Base-by-base conservation (phyloP, 441 rosid genomes). In the Hypseocharis bilobata region DNA sequence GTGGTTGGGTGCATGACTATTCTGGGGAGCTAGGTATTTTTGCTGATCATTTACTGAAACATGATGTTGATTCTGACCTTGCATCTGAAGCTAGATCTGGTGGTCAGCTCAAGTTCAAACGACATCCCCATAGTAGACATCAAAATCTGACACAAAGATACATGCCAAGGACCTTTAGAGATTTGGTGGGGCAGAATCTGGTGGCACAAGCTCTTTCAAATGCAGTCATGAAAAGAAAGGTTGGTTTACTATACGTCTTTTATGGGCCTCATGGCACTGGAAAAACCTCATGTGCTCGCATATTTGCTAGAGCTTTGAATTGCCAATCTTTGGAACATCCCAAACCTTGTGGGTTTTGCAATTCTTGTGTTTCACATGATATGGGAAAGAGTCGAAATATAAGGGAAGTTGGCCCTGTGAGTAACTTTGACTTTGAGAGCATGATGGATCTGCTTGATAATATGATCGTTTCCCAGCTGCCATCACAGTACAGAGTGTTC, bases 261-360 rank as follows among this genome's bases (percentile, higher is more conserved):
- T 83, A 94, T 13, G 99, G 98, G 60, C 98, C 96, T 72, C 96
- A 88, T 67, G 99, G 99, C 68, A 91, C 98, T 1, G 99, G 99
- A 40, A 94, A 91, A 83, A 89, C 96, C 32, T 91, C 94, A 0
- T 89, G 98, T 49, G 99, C 98, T 78, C 84, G 98, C 36, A 86
- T 91, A 69, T 89, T 94, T 72, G 88, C 99, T 40, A 81, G 88
- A 74, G 96, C 96, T 62, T 81, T 94, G 74, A 94, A 89, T 71
- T 94, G 99, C 77, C 92, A 83, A 47, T 86, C 99, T 44, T 27
- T 68, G 61, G 96, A 91, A 60, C 81, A 81, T 26, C 86, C 82
- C 36, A 94, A 83, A 74, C 98, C 98, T 56, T 94, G 97, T 81
- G 90, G 96, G 38, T 73, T 59, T 72, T 94, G 98, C 74, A 78